Evolutionary conservation across 2,329 filamentous ascomycete genomes (phyloP), one percentile per base, ranked within the genome.

Genomic region (Aureobasidium sp.): DNA sequence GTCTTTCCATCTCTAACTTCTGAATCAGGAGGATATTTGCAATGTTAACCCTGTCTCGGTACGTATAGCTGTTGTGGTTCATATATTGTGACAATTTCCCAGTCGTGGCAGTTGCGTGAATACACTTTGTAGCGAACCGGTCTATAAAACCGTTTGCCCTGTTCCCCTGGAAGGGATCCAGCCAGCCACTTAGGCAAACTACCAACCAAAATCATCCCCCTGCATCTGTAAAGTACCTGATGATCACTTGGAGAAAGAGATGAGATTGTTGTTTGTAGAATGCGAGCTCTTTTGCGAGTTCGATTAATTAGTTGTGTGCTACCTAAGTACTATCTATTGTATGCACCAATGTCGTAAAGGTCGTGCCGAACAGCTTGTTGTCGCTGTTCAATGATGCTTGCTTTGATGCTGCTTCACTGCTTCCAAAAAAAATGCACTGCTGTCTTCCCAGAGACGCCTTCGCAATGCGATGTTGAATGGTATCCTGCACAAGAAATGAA

Each of bases 401-500:
- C 44, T 17, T 17, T 59, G 44, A 42, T 46, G 46, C 36, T 46
- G 36, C 8, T 60, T 23, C 23, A 20, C 9, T 32, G 26, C 37
- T 20, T 17, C 42, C 20, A 48, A 58, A 58, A 58, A 58, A 37
- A 27, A 26, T 47, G 46, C 46, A 29, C 12, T 46, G 53, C 39
- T 34, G 41, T 57, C 39, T 46, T 57, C 26, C 37, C 53, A 55
- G 51, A 48, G 50, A 57, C 61, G 50, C 61, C 44, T 36, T 56
- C 23, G 60, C 61, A 42, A 62, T 62, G 61, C 61, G 27, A 57
- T 47, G 51, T 62, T 32, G 37, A 47, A 53, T 53, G 59, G 39
- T 62, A 62, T 53, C 41, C 51, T 63, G 53, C 61, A 62, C 47
- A 51, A 44, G 44, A 42, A 61, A 61, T 15, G 41, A 34, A 39